A percentile compares a stretch with the other conserved stretches of the same genome.
Evolutionary conservation across 1,284 basidiomycete genomes (phyloP).

Genomic region (Cryptococcus sp.): DNA sequence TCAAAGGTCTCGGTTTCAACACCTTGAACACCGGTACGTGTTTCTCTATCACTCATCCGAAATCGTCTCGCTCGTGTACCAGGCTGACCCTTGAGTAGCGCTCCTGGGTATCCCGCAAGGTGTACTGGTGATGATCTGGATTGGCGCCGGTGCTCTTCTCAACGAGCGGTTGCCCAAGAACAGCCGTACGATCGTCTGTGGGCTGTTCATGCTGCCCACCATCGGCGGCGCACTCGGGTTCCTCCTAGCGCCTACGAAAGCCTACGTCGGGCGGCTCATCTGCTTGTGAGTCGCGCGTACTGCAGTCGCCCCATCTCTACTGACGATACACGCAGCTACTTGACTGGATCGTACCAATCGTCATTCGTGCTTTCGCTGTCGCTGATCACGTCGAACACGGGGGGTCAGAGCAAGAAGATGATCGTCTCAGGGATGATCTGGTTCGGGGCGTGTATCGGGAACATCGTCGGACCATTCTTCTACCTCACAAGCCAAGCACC

Average conservation of each 20-base stretch:
- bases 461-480: slow-evolving; percentile 56
- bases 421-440: slow-evolving; percentile 49
- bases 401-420: slow-evolving; percentile 58
- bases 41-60: no score
- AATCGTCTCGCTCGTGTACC: no score
- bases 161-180: slow-evolving; percentile 49
- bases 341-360: slow-evolving; percentile 56
- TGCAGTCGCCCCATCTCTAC: neutral
- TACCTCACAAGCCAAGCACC: slow-evolving; percentile 54
- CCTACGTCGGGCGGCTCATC: slow-evolving; percentile 52
- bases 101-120: slow-evolving; percentile 53
- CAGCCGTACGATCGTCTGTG: slow-evolving; percentile 45
- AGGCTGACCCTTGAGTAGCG: slow-evolving; percentile 4
- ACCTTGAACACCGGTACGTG: slow-evolving; percentile 37
- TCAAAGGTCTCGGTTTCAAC: slow-evolving; percentile 50
- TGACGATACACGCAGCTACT: slow-evolving; percentile 31
- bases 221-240: slow-evolving; percentile 53
- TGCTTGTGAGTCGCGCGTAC: slow-evolving; percentile 59
- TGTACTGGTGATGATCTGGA: slow-evolving; percentile 50
- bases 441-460: slow-evolving; percentile 53
- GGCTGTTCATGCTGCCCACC: slow-evolving; percentile 52
- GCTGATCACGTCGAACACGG: slow-evolving; percentile 58
- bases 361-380: slow-evolving; percentile 58
- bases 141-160: slow-evolving; percentile 39
- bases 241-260: slow-evolving; percentile 50